Evolutionary conservation across 2,329 filamentous ascomycete genomes (phyloP).

Genomic region (Stemphylium beticola): DNA sequence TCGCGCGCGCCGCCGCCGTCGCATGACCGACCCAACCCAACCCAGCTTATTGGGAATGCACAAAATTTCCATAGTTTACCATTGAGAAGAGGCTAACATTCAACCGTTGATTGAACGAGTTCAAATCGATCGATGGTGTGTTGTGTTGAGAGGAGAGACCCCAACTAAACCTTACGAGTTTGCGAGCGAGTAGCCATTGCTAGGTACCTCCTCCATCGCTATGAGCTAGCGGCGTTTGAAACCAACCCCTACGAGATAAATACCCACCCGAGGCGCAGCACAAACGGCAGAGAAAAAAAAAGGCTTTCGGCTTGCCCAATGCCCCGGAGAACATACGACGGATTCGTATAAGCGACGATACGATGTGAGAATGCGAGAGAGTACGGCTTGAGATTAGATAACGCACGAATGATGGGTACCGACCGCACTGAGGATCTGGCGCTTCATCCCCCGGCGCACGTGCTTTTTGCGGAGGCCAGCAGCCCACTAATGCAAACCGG

Average conservation of each 20-base stretch:
- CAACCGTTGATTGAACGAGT: too few relatives aligned
- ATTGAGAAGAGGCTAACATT: too few relatives aligned
- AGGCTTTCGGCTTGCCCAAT: neutral
- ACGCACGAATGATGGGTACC: conserved; percentile 15
- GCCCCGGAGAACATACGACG: neutral
- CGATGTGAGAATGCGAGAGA: neutral
- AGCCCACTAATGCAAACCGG: conserved; percentile 17
- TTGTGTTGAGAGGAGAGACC: too few relatives aligned
- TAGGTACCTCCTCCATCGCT: neutral
- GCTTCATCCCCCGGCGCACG: conserved; percentile 7
- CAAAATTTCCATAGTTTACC: neutral
- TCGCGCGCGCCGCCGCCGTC: neutral
- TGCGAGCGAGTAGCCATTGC: neutral
- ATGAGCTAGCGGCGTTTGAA: conserved; percentile 4
- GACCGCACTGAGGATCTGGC: neutral
- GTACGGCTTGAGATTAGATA: conserved; percentile 11
- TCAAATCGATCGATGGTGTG: too few relatives aligned
- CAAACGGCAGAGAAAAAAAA: neutral
- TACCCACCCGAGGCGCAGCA: conserved; percentile 2
- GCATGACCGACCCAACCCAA: neutral
- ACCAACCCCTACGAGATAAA: neutral
- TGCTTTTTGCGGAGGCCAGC: conserved; percentile 7
- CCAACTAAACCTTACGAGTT: too few relatives aligned
- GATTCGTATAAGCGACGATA: conserved; percentile 1
- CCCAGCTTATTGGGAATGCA: neutral